Base-by-base conservation (phyloP, 2,329 filamentous ascomycete genomes). In the Aspergillus sp. region DNA sequence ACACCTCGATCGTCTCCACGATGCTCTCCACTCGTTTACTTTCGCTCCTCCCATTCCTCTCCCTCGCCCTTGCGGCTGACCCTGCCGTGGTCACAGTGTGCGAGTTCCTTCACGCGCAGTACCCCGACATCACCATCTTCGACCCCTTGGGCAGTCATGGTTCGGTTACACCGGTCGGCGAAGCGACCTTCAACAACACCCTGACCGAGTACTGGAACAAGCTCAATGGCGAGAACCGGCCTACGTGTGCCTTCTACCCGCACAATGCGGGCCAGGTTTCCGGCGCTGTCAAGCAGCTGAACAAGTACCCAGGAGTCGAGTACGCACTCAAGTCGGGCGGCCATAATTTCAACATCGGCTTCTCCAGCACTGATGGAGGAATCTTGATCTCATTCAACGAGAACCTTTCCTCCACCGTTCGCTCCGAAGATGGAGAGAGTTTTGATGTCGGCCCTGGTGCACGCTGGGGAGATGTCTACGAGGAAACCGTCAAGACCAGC, bases 401-500 rank as follows among this genome's bases (percentile, higher is more conserved):
- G 34, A 41, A 41, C 28, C 52, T 64, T 7, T 61, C 59, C 22
- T 59, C 59, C 3, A 56, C 55, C 28, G 49, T 50, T 28, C 59
- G 54, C n/a, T 52, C 60, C 13, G 30, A 54, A 1, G 62, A 64
- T 43, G 62, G 62, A 0, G 43, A 61, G 23, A 59, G 23, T 46
- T 64, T 64, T 52, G 59, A 64, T n/a, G 55, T 64, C 22, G 62
- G 62, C 1, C 59, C 62, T 2, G 62, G 59, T 5, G 62, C 62
- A n/a, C 59, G 62, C 38, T 64, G 62, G 62, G 62, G 62, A 13
- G 58, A 59, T 30, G 62, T 61, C 50, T 64, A 64, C 17, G 46
- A 50, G 3, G 59, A 52, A 3, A 34, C 59, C 2, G 43, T 52
- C n/a, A 59, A 61, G 55, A 59, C 59, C 2, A 64, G 61, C 30